Evolutionary conservation across 2,329 filamentous ascomycete genomes (phyloP).

Genomic region (Beauveria rudraprayagi): DNA sequence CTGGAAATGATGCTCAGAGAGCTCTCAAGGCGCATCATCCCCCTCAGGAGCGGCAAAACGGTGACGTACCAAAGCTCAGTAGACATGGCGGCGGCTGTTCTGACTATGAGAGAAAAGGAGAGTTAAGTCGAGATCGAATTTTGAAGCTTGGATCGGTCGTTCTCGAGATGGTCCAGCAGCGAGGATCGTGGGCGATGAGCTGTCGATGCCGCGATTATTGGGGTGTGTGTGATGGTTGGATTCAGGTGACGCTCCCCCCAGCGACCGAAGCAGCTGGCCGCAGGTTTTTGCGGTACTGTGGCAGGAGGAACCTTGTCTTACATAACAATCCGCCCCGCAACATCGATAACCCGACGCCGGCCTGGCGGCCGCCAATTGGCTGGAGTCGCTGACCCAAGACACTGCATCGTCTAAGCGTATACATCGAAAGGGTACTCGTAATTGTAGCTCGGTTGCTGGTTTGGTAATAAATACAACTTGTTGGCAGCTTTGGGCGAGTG

Average conservation of each 20-base stretch:
- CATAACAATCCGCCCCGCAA: slow-evolving; percentile 20
- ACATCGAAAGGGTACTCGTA: not conserved
- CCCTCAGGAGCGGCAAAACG: slow-evolving; percentile 17
- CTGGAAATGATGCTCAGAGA: slow-evolving; percentile 13
- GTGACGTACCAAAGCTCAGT: slow-evolving; percentile 72
- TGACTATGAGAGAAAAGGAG: slow-evolving; percentile 16
- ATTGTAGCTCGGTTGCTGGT: not conserved
- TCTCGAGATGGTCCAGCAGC: slow-evolving; percentile 9
- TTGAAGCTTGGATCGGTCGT: slow-evolving; percentile 8
- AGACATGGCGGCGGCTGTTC: slow-evolving; percentile 54
- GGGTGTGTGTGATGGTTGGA: slow-evolving; percentile 14
- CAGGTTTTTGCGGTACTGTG: slow-evolving; percentile 35
- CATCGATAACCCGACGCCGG: slow-evolving; percentile 12
- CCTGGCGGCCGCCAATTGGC: not conserved
- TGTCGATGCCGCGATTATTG: slow-evolving; percentile 14
- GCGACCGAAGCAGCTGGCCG: slow-evolving; percentile 30
- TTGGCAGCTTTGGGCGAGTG: not conserved
- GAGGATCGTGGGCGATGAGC: slow-evolving; percentile 11
- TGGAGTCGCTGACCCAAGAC: not conserved
- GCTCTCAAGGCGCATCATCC: slow-evolving; percentile 10
- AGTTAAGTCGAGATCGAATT: slow-evolving; percentile 10
- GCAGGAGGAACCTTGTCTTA: slow-evolving; percentile 22
- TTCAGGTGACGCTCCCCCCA: slow-evolving; percentile 31
- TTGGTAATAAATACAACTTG: not conserved
- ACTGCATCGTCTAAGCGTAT: not conserved